phyloP scores from a whole-genome alignment of 352 stramenopile genomes.

The Phytopythium vexans region DNA sequence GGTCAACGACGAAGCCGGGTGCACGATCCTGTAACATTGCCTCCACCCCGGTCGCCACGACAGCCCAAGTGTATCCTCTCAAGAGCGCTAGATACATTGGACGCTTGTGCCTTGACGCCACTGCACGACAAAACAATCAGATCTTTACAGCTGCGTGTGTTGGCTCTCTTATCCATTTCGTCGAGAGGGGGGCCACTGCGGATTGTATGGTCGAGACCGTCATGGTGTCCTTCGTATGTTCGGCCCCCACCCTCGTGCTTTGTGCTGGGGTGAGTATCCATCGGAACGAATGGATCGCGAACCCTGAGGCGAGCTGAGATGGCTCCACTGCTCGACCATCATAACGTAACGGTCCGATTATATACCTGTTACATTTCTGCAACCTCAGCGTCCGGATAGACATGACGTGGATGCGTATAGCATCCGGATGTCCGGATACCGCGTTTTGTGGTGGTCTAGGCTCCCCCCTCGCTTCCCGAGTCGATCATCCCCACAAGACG shows the following conservation, averaged over 20 bases:
- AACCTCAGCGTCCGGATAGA: not conserved
- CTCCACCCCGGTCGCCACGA: not conserved
- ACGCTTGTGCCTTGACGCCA: no score
- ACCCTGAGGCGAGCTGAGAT: not conserved
- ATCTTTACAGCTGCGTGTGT: no score
- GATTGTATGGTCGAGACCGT: no score
- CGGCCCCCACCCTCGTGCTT: no score
- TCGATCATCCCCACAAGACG: no score
- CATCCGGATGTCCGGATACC: constrained; percentile 12
- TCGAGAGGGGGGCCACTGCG: no score
- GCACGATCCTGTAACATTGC: constrained; percentile 69
- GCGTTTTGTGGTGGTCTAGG: constrained; percentile 37
- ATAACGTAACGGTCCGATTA: not conserved
- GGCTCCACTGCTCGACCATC: not conserved
- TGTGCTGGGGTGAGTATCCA: no score
- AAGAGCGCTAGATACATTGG: no score
- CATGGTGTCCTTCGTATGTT: no score
- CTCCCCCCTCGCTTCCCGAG: constrained; percentile 4
- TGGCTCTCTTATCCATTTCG: constrained; percentile 1
- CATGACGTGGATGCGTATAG: not conserved
- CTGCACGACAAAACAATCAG: no score
- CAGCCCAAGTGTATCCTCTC: constrained; percentile 1
- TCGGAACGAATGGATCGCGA: no score
- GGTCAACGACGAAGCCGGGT: constrained; percentile 70
- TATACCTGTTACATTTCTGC: no score